These are phyloP conservation scores for Sistotremastrum niveocremeum DNA, from an alignment of 768 basidiomycete genomes.

Conservation along the genomic window DNA sequence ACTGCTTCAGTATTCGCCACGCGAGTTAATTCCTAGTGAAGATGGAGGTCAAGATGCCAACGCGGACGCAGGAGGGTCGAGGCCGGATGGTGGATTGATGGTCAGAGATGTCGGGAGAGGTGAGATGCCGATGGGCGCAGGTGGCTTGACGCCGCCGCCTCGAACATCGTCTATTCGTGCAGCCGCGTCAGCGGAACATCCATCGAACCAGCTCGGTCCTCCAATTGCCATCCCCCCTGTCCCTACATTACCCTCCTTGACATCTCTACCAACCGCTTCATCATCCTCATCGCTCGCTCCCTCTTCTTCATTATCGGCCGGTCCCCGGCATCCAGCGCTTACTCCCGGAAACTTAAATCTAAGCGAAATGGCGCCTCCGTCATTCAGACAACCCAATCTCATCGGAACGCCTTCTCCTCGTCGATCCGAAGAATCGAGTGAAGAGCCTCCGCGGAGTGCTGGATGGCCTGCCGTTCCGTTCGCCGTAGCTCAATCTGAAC, in stretches of 20 bases:
- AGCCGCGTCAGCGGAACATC: too few relatives aligned
- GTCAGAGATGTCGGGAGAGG: too few relatives aligned
- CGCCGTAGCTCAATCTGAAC: too few relatives aligned
- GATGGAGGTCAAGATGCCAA: too few relatives aligned
- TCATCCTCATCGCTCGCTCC: not conserved
- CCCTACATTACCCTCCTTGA: not conserved
- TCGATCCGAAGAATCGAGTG: too few relatives aligned
- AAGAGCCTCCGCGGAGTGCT: not conserved
- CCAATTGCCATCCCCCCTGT: constrained; percentile 3
- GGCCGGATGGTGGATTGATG: not conserved
- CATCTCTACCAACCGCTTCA: constrained; percentile 1
- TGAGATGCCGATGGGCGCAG: too few relatives aligned
- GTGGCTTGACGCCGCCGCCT: too few relatives aligned
- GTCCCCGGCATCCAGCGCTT: not conserved
- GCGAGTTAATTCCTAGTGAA: constrained; percentile 13
- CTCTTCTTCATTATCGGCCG: not conserved
- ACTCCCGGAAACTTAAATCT: too few relatives aligned
- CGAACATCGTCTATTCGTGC: too few relatives aligned
- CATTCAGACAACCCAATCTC: not conserved
- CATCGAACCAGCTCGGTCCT: too few relatives aligned
- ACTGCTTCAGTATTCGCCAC: constrained; percentile 55
- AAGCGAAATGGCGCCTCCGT: not conserved
- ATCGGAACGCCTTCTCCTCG: not conserved
- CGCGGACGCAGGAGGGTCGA: too few relatives aligned
- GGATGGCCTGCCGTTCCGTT: constrained; percentile 27